These are phyloP conservation scores for Cladosporium cucumerinum DNA, from an alignment of 2,329 filamentous ascomycete species.

Conservation along the genomic window DNA sequence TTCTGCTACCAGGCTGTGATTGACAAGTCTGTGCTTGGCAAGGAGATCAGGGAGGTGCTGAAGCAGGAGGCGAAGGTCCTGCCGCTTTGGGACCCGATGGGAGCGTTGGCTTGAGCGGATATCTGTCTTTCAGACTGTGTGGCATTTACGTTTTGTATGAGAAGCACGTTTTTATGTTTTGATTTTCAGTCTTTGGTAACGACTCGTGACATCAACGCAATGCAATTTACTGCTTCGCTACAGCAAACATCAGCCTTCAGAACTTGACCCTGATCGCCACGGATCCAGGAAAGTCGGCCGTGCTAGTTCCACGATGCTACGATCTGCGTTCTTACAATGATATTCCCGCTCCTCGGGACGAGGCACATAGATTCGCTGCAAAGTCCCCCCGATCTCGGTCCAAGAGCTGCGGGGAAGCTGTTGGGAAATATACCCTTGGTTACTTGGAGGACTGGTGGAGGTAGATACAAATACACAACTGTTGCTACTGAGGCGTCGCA, in stretches of 20 bases:
- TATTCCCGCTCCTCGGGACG: neutral
- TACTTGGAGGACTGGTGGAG: neutral
- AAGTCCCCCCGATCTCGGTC: slow-evolving; percentile 11
- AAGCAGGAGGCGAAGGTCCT: slow-evolving; percentile 67
- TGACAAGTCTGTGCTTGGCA: slow-evolving; percentile 59
- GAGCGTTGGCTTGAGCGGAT: slow-evolving; percentile 33
- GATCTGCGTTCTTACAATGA: neutral
- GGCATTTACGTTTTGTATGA: neutral
- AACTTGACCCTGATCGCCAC: neutral
- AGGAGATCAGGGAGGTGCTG: slow-evolving; percentile 67
- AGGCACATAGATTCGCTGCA: neutral
- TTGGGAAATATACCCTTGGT: neutral
- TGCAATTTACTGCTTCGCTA: neutral
- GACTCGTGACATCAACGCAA: neutral
- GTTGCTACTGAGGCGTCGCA: neutral
- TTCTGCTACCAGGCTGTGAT: slow-evolving; percentile 86
- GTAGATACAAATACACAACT: neutral
- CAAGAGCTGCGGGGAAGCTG: slow-evolving; percentile 12
- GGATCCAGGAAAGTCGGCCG: neutral
- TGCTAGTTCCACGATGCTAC: too few relatives aligned
- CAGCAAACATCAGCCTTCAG: neutral
- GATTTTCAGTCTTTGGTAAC: neutral
- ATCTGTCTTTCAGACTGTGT: neutral
- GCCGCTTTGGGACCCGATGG: slow-evolving; percentile 50
- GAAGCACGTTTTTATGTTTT: neutral